phyloP scores from a whole-genome alignment of 2,329 filamentous ascomycete species.

The Pyrenochaeta sp. region DNA sequence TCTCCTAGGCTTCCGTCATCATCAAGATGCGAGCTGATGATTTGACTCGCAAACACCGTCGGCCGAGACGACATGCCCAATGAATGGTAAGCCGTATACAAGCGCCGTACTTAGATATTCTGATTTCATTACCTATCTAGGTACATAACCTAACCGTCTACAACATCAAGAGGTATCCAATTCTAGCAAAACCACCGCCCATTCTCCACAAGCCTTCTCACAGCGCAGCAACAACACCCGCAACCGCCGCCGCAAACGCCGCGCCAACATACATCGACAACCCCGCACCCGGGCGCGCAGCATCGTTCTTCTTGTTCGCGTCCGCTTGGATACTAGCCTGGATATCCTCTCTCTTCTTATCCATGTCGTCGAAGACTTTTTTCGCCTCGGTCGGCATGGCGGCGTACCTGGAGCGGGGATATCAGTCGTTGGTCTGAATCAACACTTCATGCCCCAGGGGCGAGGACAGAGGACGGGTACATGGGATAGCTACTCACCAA shows the following conservation, averaged over 20 bases:
- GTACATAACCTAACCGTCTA: no score
- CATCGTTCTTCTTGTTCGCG: slow-evolving; percentile 4
- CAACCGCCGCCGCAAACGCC: slow-evolving; percentile 10
- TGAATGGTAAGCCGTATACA: no score
- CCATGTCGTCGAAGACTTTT: slow-evolving; percentile 9
- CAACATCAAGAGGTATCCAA: no score
- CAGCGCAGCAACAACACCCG: slow-evolving; percentile 8
- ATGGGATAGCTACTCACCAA: slow-evolving; percentile 5
- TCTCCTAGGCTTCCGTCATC: no score
- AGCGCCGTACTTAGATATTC: no score
- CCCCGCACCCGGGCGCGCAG: background rate
- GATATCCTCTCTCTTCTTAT: slow-evolving; percentile 5
- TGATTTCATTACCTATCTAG: no score
- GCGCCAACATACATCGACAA: slow-evolving; percentile 7
- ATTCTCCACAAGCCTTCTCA: background rate
- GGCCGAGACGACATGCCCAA: no score
- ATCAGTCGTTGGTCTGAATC: no score
- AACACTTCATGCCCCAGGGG: no score
- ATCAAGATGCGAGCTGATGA: no score
- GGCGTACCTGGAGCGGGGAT: slow-evolving; percentile 5
- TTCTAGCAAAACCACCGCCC: background rate
- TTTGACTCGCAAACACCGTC: no score
- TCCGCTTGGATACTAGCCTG: slow-evolving; percentile 4
- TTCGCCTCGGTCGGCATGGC: slow-evolving; percentile 16
- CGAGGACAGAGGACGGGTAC: no score